Conservation (phyloP, 495 filamentous ascomycete species). For the Ramalina intermedia region DNA sequence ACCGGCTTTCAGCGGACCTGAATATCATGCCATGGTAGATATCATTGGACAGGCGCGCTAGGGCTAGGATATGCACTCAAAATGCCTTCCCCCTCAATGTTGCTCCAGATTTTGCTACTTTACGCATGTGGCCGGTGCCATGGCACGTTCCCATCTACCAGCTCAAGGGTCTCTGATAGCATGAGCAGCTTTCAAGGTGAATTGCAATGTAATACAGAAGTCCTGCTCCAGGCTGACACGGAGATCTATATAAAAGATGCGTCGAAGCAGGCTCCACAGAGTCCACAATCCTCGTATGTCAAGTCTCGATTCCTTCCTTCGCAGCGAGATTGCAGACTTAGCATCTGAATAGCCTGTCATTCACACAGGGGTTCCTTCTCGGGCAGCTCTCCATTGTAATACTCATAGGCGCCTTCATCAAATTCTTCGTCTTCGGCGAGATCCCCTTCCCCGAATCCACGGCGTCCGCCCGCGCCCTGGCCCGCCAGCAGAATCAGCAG, state of each 20-base stretch:
- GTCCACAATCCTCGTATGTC: conserved; percentile 32
- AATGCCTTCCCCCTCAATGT: too few relatives aligned
- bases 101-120: not conserved
- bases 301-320: conserved; percentile 8
- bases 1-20: too few relatives aligned
- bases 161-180: conserved; percentile 1
- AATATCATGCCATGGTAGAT: too few relatives aligned
- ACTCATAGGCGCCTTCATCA: conserved; percentile 86
- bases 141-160: not conserved
- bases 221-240: not conserved
- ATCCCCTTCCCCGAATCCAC: conserved; percentile 66
- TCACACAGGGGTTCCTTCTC: conserved; percentile 84
- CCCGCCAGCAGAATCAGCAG: conserved; percentile 52
- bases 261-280: conserved; percentile 4
- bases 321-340: not conserved
- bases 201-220: not conserved
- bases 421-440: conserved; percentile 99
- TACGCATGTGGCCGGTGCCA: not conserved
- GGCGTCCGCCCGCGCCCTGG: conserved; percentile 49
- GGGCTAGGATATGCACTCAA: too few relatives aligned
- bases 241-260: conserved; percentile 6
- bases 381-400: conserved; percentile 87
- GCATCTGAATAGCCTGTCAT: conserved; percentile 49
- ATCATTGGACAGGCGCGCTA: too few relatives aligned
- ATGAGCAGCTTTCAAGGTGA: conserved; percentile 12